Evolutionary conservation across 2,329 filamentous ascomycete genomes (phyloP).

Genomic region (Sporothrix brunneoviolacea): DNA sequence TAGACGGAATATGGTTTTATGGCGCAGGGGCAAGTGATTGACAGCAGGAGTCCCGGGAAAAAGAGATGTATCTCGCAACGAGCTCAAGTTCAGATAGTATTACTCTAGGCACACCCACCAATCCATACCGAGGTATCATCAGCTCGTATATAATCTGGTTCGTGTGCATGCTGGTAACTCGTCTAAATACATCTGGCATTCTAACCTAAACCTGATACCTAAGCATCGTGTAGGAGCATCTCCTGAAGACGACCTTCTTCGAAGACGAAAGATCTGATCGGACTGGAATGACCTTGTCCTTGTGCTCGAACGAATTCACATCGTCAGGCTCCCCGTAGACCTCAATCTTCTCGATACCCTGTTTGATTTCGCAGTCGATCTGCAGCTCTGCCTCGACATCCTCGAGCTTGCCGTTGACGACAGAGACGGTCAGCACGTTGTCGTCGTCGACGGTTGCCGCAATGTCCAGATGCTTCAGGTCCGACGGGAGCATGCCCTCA

Average conservation of each 20-base stretch:
- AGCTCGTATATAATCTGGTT: too few relatives aligned
- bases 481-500: background rate
- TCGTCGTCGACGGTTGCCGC: background rate
- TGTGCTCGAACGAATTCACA: constrained; percentile 2
- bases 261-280: background rate
- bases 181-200: too few relatives aligned
- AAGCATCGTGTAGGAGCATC: constrained; percentile 7
- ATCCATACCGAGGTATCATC: too few relatives aligned
- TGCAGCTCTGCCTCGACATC: constrained; percentile 1
- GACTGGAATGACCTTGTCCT: constrained; percentile 2
- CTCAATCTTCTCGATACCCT: constrained; percentile 1
- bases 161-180: too few relatives aligned
- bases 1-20: too few relatives aligned
- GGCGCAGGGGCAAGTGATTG: too few relatives aligned
- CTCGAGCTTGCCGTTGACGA: constrained; percentile 5
- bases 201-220: constrained; percentile 3
- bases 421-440: background rate
- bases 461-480: background rate
- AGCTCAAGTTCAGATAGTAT: too few relatives aligned
- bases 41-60: too few relatives aligned
- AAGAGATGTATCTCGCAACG: too few relatives aligned
- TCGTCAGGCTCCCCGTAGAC: constrained; percentile 1
- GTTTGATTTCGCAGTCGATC: background rate
- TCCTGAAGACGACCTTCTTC: background rate
- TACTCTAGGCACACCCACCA: too few relatives aligned